phyloP scores from a whole-genome alignment of 139 green algal species.

The Chlamydomonas eustigma region DNA sequence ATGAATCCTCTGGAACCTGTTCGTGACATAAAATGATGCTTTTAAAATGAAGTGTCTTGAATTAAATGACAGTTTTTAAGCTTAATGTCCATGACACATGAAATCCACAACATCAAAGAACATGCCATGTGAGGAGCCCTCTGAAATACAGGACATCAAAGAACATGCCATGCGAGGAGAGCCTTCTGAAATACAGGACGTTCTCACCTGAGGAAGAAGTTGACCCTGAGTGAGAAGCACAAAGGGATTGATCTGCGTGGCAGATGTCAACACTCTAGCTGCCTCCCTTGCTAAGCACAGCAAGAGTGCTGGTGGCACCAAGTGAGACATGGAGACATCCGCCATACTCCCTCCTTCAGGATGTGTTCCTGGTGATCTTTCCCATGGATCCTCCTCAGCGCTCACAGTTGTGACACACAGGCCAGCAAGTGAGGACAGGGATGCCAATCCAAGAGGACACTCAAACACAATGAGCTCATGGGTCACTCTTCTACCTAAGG shows the following conservation, averaged over 20 bases:
- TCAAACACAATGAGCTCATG: constrained; percentile 8
- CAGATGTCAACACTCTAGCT: background rate
- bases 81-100: no score
- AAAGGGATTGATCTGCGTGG: background rate
- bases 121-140: no score
- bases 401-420: background rate
- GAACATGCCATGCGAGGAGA: no score
- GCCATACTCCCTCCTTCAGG: background rate
- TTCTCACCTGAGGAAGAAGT: background rate
- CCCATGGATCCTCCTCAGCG: background rate
- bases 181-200: no score
- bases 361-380: background rate
- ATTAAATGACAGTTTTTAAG: no score
- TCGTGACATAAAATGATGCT: no score
- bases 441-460: background rate
- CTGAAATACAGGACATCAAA: no score
- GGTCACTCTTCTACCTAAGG: no score
- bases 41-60: no score
- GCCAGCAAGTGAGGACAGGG: background rate
- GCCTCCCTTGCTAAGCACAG: background rate
- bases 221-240: background rate
- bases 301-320: constrained; percentile 4
- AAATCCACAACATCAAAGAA: no score
- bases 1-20: background rate
- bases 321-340: background rate